Conservation (phyloP, 768 basidiomycete species). For the Hebeloma cylindrosporum region DNA sequence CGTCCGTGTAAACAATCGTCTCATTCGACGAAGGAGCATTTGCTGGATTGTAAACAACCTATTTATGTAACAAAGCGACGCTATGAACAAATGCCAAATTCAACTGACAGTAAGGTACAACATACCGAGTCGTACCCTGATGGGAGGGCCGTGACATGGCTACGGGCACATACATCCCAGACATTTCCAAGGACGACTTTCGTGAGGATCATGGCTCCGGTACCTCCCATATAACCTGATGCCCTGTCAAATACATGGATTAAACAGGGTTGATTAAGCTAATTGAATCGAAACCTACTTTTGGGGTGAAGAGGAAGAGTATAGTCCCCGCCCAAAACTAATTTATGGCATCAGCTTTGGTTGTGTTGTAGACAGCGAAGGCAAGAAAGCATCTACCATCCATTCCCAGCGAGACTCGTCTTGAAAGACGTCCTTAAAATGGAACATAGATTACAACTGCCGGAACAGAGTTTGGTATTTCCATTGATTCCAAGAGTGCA, state of each 20-base stretch:
- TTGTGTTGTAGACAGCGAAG: not conserved
- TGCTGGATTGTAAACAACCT: slow-evolving; percentile 26
- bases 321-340: slow-evolving; percentile 31
- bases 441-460: slow-evolving; percentile 24
- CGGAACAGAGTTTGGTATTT: slow-evolving; percentile 25
- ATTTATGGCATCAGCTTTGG: not conserved
- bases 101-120: too few species aligned
- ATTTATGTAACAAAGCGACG: not conserved
- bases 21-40: slow-evolving; percentile 28
- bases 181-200: slow-evolving; percentile 32
- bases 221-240: slow-evolving; percentile 21
- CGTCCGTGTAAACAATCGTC: slow-evolving; percentile 31
- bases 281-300: slow-evolving; percentile 24
- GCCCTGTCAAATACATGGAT: slow-evolving; percentile 16
- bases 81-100: not conserved
- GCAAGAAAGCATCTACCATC: slow-evolving; percentile 22
- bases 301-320: slow-evolving; percentile 30
- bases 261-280: not conserved
- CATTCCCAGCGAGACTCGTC: slow-evolving; percentile 27
- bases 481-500: slow-evolving; percentile 26
- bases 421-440: slow-evolving; percentile 35
- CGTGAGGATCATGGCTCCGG: slow-evolving; percentile 27
- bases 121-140: slow-evolving; percentile 31
- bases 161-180: slow-evolving; percentile 18
- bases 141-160: slow-evolving; percentile 26